These are phyloP conservation scores for Pelargonium fulgidum DNA, from an alignment of 441 rosid genomes.

Conservation along the genomic window DNA sequence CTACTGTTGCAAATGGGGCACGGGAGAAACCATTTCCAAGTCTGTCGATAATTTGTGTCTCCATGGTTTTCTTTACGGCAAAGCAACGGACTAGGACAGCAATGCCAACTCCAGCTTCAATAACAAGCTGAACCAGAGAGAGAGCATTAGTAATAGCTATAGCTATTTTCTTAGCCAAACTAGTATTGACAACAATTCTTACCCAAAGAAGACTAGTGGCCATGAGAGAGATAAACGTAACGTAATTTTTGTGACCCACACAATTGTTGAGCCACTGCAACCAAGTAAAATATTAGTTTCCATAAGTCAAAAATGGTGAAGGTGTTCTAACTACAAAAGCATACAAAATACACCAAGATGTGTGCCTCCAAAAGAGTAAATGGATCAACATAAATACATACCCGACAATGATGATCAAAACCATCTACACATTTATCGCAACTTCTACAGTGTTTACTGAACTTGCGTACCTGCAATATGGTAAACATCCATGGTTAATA, in stretches of 20 bases:
- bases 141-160: constrained; percentile 19
- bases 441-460: constrained; percentile 67
- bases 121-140: constrained; percentile 33
- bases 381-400: constrained; percentile 27
- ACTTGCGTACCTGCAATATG: constrained; percentile 50
- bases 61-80: constrained; percentile 52
- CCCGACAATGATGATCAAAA: constrained; percentile 73
- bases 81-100: constrained; percentile 61
- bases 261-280: constrained; percentile 78
- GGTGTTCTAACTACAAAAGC: constrained; percentile 9
- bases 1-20: constrained; percentile 62
- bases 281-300: constrained; percentile 27
- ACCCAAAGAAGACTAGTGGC: constrained; percentile 60
- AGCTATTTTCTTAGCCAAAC: constrained; percentile 13
- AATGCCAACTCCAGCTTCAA: constrained; percentile 58
- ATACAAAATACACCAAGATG: constrained; percentile 18
- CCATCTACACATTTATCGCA: constrained; percentile 67
- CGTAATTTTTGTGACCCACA: constrained; percentile 55
- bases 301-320: not conserved
- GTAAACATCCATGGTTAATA: constrained; percentile 17
- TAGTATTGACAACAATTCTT: constrained; percentile 24
- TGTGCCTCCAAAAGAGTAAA: constrained; percentile 18
- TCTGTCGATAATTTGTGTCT: constrained; percentile 57
- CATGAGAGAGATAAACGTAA: constrained; percentile 55
- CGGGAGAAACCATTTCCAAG: constrained; percentile 75